Conservation (phyloP, 2,329 filamentous ascomycete genomes). For the Penicillium corylophilum region DNA sequence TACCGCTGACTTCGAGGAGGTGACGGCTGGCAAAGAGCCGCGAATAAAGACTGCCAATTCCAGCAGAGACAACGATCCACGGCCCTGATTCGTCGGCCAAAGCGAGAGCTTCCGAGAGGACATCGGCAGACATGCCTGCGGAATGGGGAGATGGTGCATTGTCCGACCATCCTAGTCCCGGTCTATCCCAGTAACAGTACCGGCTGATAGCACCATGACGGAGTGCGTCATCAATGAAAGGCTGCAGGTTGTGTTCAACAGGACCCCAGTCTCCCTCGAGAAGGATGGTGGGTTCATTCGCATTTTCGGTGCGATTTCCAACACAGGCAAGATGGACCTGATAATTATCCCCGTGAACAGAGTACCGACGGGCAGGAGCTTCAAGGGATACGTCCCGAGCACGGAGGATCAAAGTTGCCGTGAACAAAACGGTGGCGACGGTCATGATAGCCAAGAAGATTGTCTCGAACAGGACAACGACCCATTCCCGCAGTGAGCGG, state of each 20-base stretch:
- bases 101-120: constrained; percentile 80
- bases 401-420: constrained; percentile 75
- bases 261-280: constrained; percentile 81
- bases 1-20: constrained; percentile 68
- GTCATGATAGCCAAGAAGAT: constrained; percentile 68
- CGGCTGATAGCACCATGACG: constrained; percentile 78
- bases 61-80: constrained; percentile 83
- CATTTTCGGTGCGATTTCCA: constrained; percentile 62
- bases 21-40: constrained; percentile 89
- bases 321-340: constrained; percentile 81
- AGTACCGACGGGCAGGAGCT: constrained; percentile 72
- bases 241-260: constrained; percentile 74
- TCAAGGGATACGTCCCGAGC: constrained; percentile 73
- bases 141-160: constrained; percentile 91
- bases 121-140: constrained; percentile 88
- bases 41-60: constrained; percentile 83
- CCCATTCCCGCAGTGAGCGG: constrained; percentile 79
- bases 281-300: constrained; percentile 72
- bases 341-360: constrained; percentile 82
- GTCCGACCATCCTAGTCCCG: constrained; percentile 84
- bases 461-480: constrained; percentile 72
- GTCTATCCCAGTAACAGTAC: constrained; percentile 95
- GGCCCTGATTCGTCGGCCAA: constrained; percentile 79
- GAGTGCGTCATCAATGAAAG: constrained; percentile 73
- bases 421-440: constrained; percentile 70